Evolutionary conservation across 2,329 filamentous ascomycete species (phyloP), one percentile per base, ranked within the genome.

Genomic region (Trichoderma sp.): DNA sequence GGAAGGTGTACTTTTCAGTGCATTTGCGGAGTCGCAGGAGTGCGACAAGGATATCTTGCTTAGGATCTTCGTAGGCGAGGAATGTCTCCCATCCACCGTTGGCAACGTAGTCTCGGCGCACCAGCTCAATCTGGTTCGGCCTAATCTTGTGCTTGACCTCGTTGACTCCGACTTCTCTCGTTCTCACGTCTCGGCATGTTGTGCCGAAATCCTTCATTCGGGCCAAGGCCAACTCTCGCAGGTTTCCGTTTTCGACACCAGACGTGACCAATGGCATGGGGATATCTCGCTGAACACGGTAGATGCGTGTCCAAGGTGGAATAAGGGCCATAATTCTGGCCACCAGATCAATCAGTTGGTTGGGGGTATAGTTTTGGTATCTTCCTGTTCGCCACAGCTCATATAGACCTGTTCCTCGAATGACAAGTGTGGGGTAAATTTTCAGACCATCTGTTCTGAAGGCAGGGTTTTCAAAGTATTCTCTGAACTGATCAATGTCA

Each of bases 261-360:
- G 95, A 97, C 0, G 96, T 98, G n/a, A 99, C 97, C 28, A 99
- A 87, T 0, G 96, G 96, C 96, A 99, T 99, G n/a, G 96, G 96
- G 72, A 99, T 99, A 82, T 99, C 96, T 80, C 96, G 91, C 84
- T 99, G 96, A 0, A 99, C 96, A 73, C 96, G 94, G 84, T 99
- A 99, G 78, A 99, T 99, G 74, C 96, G 91, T 0, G 97, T 99
- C 96, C 96, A 99, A 1, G 96, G 96, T 1, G 96, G 96, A 0
- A 99, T 92, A 3, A 99, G 87, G 0, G 96, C 96, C 73, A 99
- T 85, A 67, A 99, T 99, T n/a, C 96, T 90, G 4, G 96, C 97
- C 0, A 99, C 94, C 17, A 99, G 89, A 80, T 99, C 96, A 73
- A 99, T 94, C 39, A 99, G 88, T 0, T 93, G 95, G 80, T 99